phyloP scores from a whole-genome alignment of 257 asterid species.

The Nyctanthes arbortristis region DNA sequence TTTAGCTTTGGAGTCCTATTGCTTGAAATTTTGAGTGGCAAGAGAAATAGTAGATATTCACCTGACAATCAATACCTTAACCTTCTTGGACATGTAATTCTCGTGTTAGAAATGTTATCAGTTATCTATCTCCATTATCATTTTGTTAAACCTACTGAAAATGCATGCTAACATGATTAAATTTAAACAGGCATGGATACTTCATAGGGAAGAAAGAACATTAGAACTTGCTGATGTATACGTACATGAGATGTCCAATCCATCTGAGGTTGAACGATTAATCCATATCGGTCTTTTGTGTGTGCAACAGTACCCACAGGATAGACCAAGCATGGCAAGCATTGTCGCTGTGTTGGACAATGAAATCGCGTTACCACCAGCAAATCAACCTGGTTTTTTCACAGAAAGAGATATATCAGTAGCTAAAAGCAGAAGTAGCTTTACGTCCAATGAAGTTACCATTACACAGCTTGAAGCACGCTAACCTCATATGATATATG shows the following conservation, averaged over 20 bases:
- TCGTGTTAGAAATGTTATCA: not conserved
- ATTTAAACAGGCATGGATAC: slow-evolving; percentile 28
- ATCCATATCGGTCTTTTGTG: slow-evolving; percentile 29
- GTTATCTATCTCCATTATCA: no score
- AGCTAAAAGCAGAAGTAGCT: not conserved
- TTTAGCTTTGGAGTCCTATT: slow-evolving; percentile 46
- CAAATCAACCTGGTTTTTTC: slow-evolving; percentile 33
- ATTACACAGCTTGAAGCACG: slow-evolving; percentile 7
- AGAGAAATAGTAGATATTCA: slow-evolving; percentile 31
- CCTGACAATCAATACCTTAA: slow-evolving; percentile 19
- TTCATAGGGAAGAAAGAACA: slow-evolving; percentile 18
- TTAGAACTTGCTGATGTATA: slow-evolving; percentile 24
- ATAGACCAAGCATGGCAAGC: slow-evolving; percentile 22
- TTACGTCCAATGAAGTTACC: slow-evolving; percentile 7
- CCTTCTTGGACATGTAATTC: slow-evolving; percentile 42
- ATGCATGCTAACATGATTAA: not conserved
- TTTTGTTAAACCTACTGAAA: not conserved
- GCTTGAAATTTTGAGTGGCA: slow-evolving; percentile 41
- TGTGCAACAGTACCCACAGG: slow-evolving; percentile 15
- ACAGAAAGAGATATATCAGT: not conserved
- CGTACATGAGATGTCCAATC: not conserved
- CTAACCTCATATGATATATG: not conserved
- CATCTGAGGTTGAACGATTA: slow-evolving; percentile 4
- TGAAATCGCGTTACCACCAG: slow-evolving; percentile 14
- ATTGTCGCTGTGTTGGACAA: slow-evolving; percentile 18